These are phyloP conservation scores for Didymella sp. DNA, from an alignment of 2,329 filamentous ascomycete species.

Conservation along the genomic window DNA sequence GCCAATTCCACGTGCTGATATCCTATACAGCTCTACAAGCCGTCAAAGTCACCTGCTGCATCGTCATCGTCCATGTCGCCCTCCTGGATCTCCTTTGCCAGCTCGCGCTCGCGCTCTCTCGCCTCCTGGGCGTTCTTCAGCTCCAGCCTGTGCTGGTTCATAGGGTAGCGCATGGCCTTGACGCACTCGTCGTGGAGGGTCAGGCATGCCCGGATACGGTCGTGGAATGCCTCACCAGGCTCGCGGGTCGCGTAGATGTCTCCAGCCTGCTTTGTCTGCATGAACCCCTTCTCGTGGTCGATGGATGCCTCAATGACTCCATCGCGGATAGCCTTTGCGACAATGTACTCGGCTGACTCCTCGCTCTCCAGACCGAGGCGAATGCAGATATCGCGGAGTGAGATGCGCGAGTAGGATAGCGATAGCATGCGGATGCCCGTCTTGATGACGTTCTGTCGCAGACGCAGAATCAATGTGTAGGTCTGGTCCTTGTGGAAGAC, in stretches of 20 bases:
- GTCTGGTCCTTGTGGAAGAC: constrained; percentile 93
- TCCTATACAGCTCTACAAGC: constrained; percentile 68
- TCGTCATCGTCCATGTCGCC: constrained; percentile 97
- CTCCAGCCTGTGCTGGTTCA: constrained; percentile 98
- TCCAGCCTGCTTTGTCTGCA: constrained; percentile 97
- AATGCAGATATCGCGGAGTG: constrained; percentile 95
- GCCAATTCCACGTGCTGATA: constrained; percentile 31
- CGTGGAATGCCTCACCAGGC: constrained; percentile 96
- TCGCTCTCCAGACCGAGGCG: constrained; percentile 92
- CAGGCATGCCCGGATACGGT: constrained; percentile 90
- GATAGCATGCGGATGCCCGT: constrained; percentile 99
- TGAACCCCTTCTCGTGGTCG: constrained; percentile 93
- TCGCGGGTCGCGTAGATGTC: constrained; percentile 97
- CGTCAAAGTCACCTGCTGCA: constrained; percentile 93
- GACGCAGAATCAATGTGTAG: constrained; percentile 91
- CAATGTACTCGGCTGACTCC: constrained; percentile 98
- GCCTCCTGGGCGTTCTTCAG: constrained; percentile 98
- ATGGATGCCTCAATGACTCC: constrained; percentile 95
- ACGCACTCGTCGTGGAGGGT: constrained; percentile 96
- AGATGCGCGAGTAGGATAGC: constrained; percentile 95
- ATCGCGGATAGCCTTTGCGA: constrained; percentile 96
- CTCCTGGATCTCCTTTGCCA: constrained; percentile 99
- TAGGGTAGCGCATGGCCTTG: constrained; percentile 99
- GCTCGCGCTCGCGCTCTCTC: constrained; percentile 92
- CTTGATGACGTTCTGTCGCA: constrained; percentile 99